Evolutionary conservation across 495 filamentous ascomycete species (phyloP).

Genomic region (Lasiosphaeris hirsuta): DNA sequence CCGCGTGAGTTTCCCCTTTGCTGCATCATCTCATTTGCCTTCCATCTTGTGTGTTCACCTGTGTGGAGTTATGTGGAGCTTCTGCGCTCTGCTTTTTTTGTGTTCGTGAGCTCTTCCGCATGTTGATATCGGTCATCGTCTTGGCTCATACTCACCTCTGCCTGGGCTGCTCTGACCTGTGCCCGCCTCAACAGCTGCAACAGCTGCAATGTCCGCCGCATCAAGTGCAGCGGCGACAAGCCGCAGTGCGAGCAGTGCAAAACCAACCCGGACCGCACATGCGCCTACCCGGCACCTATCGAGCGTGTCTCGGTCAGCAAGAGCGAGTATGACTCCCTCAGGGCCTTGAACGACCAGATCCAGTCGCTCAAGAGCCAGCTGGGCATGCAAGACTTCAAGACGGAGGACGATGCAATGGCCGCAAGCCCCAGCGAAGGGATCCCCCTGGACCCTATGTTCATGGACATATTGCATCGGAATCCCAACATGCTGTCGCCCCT

Average conservation of each 20-base stretch:
- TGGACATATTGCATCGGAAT: too few species aligned
- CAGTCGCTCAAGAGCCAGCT: too few species aligned
- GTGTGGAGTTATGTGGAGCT: too few species aligned
- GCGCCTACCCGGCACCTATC: constrained; percentile 31
- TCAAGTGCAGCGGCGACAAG: constrained; percentile 40
- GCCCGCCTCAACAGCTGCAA: constrained; percentile 33
- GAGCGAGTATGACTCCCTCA: constrained; percentile 24
- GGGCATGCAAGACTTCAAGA: too few species aligned
- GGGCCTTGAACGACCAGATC: not conserved
- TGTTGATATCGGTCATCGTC: too few species aligned
- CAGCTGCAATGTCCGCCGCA: constrained; percentile 42
- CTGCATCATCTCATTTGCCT: not conserved
- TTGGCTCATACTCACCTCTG: too few species aligned
- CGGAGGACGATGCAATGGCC: too few species aligned
- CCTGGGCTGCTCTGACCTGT: not conserved
- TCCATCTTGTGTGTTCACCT: too few species aligned
- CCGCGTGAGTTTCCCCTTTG: constrained; percentile 25
- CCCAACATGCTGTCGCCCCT: not conserved
- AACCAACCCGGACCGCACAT: constrained; percentile 22
- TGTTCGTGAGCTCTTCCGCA: too few species aligned
- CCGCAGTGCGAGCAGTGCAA: constrained; percentile 35
- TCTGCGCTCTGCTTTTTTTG: too few species aligned
- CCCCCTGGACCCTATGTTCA: too few species aligned
- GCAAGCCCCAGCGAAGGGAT: too few species aligned
- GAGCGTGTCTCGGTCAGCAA: constrained; percentile 30